These are phyloP conservation scores for Blastomyces emzantsi DNA, from an alignment of 2,329 filamentous ascomycete species.

Conservation along the genomic window DNA sequence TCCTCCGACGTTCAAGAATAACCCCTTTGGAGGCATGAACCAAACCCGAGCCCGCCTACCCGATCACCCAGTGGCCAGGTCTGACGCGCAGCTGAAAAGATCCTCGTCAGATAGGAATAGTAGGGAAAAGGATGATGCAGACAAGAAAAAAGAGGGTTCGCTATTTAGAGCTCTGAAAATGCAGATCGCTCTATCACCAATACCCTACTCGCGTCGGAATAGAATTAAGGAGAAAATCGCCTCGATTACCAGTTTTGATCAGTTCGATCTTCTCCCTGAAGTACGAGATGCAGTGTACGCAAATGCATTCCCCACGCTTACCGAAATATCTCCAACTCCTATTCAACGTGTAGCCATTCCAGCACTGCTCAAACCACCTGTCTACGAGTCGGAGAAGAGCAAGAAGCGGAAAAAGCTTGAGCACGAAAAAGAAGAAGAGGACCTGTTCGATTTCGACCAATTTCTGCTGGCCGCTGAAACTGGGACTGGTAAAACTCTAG, in stretches of 20 bases:
- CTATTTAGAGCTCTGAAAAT: constrained; percentile 83
- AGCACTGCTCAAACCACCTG: constrained; percentile 47
- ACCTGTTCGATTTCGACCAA: constrained; percentile 45
- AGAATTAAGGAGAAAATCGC: constrained; percentile 53
- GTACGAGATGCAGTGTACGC: constrained; percentile 62
- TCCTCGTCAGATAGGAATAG: constrained; percentile 32
- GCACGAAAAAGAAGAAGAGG: constrained; percentile 22
- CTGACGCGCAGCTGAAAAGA: constrained; percentile 37
- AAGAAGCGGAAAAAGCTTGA: constrained; percentile 30
- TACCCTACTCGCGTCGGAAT: constrained; percentile 64
- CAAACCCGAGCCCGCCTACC: constrained; percentile 37
- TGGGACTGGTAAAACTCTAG: constrained; percentile 91
- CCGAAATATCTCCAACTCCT: constrained; percentile 72
- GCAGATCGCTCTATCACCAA: constrained; percentile 67
- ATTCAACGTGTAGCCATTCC: constrained; percentile 87
- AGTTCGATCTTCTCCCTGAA: constrained; percentile 64
- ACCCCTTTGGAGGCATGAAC: constrained; percentile 54
- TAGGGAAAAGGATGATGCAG: constrained; percentile 26
- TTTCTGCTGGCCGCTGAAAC: constrained; percentile 92
- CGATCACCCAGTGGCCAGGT: constrained; percentile 26
- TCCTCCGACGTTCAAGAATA: constrained; percentile 36
- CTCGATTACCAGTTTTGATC: constrained; percentile 67
- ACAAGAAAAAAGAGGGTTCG: constrained; percentile 40
- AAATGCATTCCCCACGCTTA: constrained; percentile 66
- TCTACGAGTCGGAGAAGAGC: constrained; percentile 32